Evolutionary conservation across 305 asterid genomes (phyloP).

Genomic region (Fraxinus xanthoxyloides): DNA sequence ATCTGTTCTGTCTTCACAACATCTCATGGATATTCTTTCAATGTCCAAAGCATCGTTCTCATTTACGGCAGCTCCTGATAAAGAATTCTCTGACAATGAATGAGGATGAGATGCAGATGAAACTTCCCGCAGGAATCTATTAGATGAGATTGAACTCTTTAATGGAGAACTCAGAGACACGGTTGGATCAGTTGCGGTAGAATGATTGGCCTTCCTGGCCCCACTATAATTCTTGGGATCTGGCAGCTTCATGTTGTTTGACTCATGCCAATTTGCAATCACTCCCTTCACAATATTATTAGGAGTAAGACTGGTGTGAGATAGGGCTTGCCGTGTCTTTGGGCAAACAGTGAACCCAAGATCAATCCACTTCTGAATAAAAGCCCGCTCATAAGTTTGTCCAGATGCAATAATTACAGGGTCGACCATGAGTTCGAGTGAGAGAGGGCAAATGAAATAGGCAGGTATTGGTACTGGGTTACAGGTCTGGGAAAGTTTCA

Average conservation of each 20-base stretch:
- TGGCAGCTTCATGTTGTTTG: slow-evolving; percentile 68
- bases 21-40: slow-evolving; percentile 45
- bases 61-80: slow-evolving; percentile 45
- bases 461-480: slow-evolving; percentile 75
- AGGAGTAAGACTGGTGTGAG: slow-evolving; percentile 72
- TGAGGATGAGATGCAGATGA: slow-evolving; percentile 60
- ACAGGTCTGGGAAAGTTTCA: slow-evolving; percentile 63
- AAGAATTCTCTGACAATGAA: slow-evolving; percentile 66
- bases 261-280: slow-evolving; percentile 81
- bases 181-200: slow-evolving; percentile 48
- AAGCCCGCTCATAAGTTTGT: slow-evolving; percentile 81
- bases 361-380: slow-evolving; percentile 79
- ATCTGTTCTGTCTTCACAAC: slow-evolving; percentile 53
- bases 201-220: slow-evolving; percentile 43
- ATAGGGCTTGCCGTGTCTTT: slow-evolving; percentile 76
- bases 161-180: slow-evolving; percentile 51
- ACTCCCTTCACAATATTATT: slow-evolving; percentile 87
- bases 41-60: slow-evolving; percentile 40
- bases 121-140: slow-evolving; percentile 39
- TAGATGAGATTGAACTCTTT: slow-evolving; percentile 39
- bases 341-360: slow-evolving; percentile 91
- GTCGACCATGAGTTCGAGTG: slow-evolving; percentile 90
- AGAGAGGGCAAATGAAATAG: slow-evolving; percentile 87
- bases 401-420: slow-evolving; percentile 93
- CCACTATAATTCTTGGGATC: slow-evolving; percentile 58